phyloP scores from a whole-genome alignment of 768 basidiomycete genomes.

The Gautieria morchelliformis region DNA sequence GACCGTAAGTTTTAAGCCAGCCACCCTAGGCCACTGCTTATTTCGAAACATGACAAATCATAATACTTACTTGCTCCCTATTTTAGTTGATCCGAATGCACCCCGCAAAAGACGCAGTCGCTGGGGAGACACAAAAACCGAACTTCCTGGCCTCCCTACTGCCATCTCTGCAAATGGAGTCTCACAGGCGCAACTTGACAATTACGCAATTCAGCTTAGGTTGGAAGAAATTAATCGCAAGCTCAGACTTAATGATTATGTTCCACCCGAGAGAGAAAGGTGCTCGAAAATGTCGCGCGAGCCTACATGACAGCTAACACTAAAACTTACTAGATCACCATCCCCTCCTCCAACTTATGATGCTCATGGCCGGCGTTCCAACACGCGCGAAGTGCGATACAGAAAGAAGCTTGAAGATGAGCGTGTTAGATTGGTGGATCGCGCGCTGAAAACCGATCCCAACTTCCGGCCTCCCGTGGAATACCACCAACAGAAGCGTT shows the following conservation, averaged over 20 bases:
- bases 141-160: conserved; percentile 88
- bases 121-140: conserved; percentile 91
- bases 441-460: conserved; percentile 95
- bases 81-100: conserved; percentile 70
- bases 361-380: conserved; percentile 93
- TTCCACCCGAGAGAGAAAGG: conserved; percentile 94
- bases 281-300: conserved; percentile 22
- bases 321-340: conserved; percentile 52
- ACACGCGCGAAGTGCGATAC: conserved; percentile 97
- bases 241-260: conserved; percentile 84
- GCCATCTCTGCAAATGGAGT: conserved; percentile 91
- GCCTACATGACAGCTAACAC: background rate
- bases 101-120: conserved; percentile 93
- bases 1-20: conserved; percentile 57
- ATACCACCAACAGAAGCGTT: conserved; percentile 90
- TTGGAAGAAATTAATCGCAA: conserved; percentile 98
- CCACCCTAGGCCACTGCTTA: background rate
- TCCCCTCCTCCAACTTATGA: conserved; percentile 98
- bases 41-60: background rate
- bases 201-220: conserved; percentile 92
- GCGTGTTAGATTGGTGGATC: conserved; percentile 86
- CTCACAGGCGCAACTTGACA: conserved; percentile 91
- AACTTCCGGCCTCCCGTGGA: conserved; percentile 97
- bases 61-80: conserved; percentile 11
- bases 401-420: conserved; percentile 91